Conservation (phyloP, 441 rosid species). For the Pelargonium australe region DNA sequence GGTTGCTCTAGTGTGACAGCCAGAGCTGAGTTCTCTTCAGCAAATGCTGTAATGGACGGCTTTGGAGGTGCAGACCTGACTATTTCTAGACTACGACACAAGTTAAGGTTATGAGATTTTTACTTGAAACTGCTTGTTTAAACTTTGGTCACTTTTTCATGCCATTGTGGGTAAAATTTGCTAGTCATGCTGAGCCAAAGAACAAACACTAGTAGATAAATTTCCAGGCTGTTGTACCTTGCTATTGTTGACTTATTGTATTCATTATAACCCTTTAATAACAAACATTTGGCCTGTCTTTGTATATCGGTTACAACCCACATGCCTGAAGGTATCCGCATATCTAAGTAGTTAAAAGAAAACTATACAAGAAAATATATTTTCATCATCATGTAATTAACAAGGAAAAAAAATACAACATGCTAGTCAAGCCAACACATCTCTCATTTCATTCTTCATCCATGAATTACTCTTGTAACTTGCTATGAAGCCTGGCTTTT, state of each 20-base stretch:
- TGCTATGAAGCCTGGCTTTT: background rate
- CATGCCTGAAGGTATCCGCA: too few species aligned
- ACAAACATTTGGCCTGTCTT: too few species aligned
- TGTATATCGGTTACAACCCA: too few species aligned
- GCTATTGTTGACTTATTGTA: too few species aligned
- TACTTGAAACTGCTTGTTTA: background rate
- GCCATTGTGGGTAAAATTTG: background rate
- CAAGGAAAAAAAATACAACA: background rate
- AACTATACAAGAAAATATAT: too few species aligned
- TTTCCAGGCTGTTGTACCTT: too few species aligned
- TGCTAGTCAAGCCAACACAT: too few species aligned
- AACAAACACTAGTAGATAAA: too few species aligned
- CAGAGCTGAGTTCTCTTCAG: slow-evolving; percentile 79
- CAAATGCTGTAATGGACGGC: slow-evolving; percentile 73
- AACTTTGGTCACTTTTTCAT: background rate
- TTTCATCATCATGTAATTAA: too few species aligned
- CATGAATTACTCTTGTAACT: background rate
- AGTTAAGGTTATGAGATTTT: slow-evolving; percentile 31
- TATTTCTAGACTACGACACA: slow-evolving; percentile 42
- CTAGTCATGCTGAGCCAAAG: too few species aligned
- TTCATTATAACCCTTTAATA: too few species aligned
- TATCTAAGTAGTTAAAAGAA: too few species aligned
- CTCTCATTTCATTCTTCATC: background rate
- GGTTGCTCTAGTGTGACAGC: slow-evolving; percentile 49
- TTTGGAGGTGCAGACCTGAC: slow-evolving; percentile 86